Percentiles rank a stretch among this genome's conserved stretches.
phyloP scores from a whole-genome alignment of 352 stramenopile species.

The Hyaloperonospora arabidopsidis region DNA sequence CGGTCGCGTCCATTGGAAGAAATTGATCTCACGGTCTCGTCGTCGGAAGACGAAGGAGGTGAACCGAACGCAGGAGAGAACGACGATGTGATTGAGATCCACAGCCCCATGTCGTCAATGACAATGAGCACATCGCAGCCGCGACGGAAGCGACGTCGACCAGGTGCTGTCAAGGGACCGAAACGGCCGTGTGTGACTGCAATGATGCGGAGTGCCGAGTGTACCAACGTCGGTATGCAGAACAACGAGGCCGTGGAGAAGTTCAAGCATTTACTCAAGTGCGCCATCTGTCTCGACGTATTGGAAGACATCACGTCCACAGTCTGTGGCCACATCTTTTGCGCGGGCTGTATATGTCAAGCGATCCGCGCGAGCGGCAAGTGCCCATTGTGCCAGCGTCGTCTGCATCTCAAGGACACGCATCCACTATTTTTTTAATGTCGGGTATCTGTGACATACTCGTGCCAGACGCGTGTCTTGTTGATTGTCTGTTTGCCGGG shows the following conservation, averaged over 20 bases:
- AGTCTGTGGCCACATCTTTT: slow-evolving; percentile 75
- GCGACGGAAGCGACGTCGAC: slow-evolving; percentile 41
- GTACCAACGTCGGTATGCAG: slow-evolving; percentile 58
- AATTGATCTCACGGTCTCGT: slow-evolving; percentile 64
- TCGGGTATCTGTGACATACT: not conserved
- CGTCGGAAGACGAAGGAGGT: slow-evolving; percentile 39
- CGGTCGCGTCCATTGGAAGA: slow-evolving; percentile 23
- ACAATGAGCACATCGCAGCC: too few relatives aligned
- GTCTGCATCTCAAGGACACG: slow-evolving; percentile 54
- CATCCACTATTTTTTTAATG: slow-evolving; percentile 74
- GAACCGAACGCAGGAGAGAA: slow-evolving; percentile 18
- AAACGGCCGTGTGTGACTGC: slow-evolving; percentile 36
- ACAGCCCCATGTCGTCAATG: slow-evolving; percentile 18
- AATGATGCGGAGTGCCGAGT: slow-evolving; percentile 42
- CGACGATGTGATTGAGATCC: slow-evolving; percentile 56
- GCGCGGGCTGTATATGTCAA: slow-evolving; percentile 56
- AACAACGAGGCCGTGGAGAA: slow-evolving; percentile 72
- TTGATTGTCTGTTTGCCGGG: slow-evolving; percentile 20
- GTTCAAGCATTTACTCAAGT: slow-evolving; percentile 73
- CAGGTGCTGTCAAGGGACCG: slow-evolving; percentile 3
- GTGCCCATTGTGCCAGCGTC: slow-evolving; percentile 67
- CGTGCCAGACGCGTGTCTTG: slow-evolving; percentile 9
- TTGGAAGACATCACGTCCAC: slow-evolving; percentile 79
- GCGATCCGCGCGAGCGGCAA: slow-evolving; percentile 63
- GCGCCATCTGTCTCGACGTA: slow-evolving; percentile 74